Base-by-base conservation (phyloP, 345 rosid genomes). In the Erucastrum elatum region DNA sequence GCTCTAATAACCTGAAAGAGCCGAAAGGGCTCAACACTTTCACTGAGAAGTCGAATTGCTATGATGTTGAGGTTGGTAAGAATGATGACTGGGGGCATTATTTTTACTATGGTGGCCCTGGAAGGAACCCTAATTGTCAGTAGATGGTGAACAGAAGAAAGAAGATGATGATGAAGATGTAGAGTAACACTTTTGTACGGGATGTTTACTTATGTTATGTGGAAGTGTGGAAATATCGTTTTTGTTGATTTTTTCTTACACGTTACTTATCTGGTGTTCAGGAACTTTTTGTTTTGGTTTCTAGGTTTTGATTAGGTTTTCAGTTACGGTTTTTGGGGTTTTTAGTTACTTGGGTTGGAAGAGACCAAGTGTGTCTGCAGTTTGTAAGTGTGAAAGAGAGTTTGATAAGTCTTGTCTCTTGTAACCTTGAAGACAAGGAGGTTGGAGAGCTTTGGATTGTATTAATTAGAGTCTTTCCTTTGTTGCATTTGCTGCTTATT, bases 91-190 rank as follows among this genome's bases (percentile, higher is more conserved):
- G 91, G 91, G 94, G 90, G 39, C 88, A 79, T 78, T 88, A 72
- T 70, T 86, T 89, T 71, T 89, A 87, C 71, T 89, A 78, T 65
- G 94, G 94, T 37, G 94, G 94, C 21, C 94, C 94, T 31, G 94
- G 94, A 67, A 87, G 84, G 74, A 89, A 83, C 68, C 76, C 88
- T 27, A 82, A 85, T 71, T 89, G 94, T 82, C 88, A 83, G 10
- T 89, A 80, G 85, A 66, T 13, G 13, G 63, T 71, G 65, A 65
- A 53, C 60, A 21, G 44, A 70, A 62, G 29, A 55, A 79, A 74
- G 62, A 60, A 70, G 31, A 30, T 35, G 74, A 34, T 55, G 67
- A 66, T n/a, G 67, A 65, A 39, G 62, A 16, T 68, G 77, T 53
- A 53, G 59, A 53, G 59, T 15, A 53, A 62, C 21, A n/a, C 56